These are phyloP conservation scores for Potentilla sterilis DNA, from an alignment of 306 rosid species.

Conservation along the genomic window DNA sequence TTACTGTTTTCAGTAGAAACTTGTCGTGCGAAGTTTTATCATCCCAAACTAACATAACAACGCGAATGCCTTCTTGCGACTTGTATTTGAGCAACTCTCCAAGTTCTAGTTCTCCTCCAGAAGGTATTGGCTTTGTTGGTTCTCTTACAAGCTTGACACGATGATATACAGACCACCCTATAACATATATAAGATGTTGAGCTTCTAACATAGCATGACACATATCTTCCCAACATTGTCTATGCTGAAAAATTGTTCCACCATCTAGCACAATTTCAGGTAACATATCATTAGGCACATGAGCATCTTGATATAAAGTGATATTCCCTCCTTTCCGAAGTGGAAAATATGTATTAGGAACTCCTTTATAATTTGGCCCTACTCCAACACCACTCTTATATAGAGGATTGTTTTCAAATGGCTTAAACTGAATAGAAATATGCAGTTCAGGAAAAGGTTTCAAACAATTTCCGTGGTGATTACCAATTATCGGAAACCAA, in stretches of 20 bases:
- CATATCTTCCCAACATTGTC: conserved; percentile 68
- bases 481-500: conserved; percentile 62
- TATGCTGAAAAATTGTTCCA: conserved; percentile 44
- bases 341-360: conserved; percentile 64
- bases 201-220: conserved; percentile 77
- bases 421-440: conserved; percentile 50
- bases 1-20: conserved; percentile 60
- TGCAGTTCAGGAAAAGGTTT: conserved; percentile 64
- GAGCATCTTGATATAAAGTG: conserved; percentile 76
- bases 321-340: conserved; percentile 61
- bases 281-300: conserved; percentile 46
- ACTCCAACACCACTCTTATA: conserved; percentile 23
- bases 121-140: conserved; percentile 54
- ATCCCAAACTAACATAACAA: conserved; percentile 66
- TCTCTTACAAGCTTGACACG: conserved; percentile 61
- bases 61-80: conserved; percentile 71
- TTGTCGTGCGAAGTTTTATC: conserved; percentile 77
- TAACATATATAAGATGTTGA: conserved; percentile 53
- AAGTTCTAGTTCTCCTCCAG: conserved; percentile 66
- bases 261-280: conserved; percentile 55
- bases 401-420: conserved; percentile 29
- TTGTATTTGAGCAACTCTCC: conserved; percentile 69
- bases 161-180: conserved; percentile 69
- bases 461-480: conserved; percentile 29
- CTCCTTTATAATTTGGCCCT: conserved; percentile 29